phyloP scores from a whole-genome alignment of 108 stramenopile species.

The Aurantiochytrium sp. region DNA sequence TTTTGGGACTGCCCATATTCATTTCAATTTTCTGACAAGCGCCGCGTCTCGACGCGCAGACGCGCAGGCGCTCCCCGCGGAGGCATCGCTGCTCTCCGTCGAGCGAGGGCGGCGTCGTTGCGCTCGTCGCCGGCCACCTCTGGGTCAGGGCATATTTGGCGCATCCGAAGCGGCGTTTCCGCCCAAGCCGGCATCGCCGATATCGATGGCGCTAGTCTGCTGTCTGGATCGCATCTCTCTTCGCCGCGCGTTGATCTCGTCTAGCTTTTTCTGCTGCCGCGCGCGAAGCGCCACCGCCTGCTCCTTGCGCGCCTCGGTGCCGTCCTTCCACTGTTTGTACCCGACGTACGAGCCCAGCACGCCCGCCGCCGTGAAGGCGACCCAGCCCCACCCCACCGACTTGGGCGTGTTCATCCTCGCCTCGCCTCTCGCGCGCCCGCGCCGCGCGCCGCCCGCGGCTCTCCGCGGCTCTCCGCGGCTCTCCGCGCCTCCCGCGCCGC shows the following conservation, averaged over 20 bases:
- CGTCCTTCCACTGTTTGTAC: neutral
- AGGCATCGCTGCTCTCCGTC: no score
- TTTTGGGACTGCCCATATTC: no score
- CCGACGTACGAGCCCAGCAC: neutral
- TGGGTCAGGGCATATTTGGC: neutral
- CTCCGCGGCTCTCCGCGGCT: no score
- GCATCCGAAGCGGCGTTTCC: neutral
- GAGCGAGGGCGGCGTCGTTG: neutral
- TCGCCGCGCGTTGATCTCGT: neutral
- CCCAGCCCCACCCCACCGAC: neutral
- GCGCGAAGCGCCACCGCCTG: neutral
- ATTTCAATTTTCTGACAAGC: no score
- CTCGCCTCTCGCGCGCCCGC: no score
- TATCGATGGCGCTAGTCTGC: neutral
- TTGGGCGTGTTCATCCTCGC: neutral
- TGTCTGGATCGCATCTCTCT: neutral
- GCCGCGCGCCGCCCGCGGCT: no score
- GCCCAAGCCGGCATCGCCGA: neutral
- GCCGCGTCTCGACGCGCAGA: no score
- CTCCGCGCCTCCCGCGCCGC: no score
- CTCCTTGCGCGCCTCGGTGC: neutral
- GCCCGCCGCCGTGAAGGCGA: neutral
- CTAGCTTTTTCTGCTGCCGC: neutral
- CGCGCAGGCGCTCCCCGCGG: no score
- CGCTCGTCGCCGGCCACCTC: neutral